phyloP scores from a whole-genome alignment of 2,329 filamentous ascomycete genomes.

The Aulographum hederae region DNA sequence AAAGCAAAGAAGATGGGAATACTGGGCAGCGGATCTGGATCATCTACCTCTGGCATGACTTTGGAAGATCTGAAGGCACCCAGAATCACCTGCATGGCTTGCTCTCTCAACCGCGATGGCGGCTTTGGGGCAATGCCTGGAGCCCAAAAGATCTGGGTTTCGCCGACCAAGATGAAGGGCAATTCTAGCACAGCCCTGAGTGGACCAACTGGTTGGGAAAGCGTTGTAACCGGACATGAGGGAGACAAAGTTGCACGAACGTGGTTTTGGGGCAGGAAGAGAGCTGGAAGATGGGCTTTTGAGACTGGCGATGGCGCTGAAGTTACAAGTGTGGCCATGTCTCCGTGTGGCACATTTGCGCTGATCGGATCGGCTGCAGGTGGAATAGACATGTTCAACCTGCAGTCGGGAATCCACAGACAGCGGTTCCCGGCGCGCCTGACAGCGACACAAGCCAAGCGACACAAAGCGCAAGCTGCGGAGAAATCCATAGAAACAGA shows the following conservation, averaged over 20 bases:
- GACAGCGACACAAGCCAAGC: constrained; percentile 60
- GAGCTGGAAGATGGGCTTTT: constrained; percentile 83
- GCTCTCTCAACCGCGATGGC: constrained; percentile 82
- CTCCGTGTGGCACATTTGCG: constrained; percentile 84
- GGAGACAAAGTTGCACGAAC: constrained; percentile 73
- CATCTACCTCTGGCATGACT: constrained; percentile 33
- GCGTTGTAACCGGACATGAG: constrained; percentile 81
- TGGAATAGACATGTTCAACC: constrained; percentile 84
- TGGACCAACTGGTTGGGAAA: constrained; percentile 86
- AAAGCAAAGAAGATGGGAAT: constrained; percentile 81
- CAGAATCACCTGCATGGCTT: constrained; percentile 80
- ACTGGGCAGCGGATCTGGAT: constrained; percentile 36
- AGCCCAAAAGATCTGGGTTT: constrained; percentile 68
- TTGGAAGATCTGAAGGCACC: constrained; percentile 68
- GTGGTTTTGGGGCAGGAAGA: constrained; percentile 96
- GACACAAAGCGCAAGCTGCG: constrained; percentile 45
- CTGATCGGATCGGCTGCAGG: constrained; percentile 71
- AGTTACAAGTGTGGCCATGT: constrained; percentile 71
- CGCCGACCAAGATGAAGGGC: constrained; percentile 41
- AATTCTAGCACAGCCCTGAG: constrained; percentile 51
- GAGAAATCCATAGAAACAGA: constrained; percentile 25
- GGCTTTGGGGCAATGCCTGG: constrained; percentile 75
- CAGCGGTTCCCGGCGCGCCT: constrained; percentile 71
- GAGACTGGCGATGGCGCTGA: constrained; percentile 68
- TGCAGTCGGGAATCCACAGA: constrained; percentile 80